phyloP scores from a whole-genome alignment of 208 protist genomes.

The Porcisia deanei region DNA sequence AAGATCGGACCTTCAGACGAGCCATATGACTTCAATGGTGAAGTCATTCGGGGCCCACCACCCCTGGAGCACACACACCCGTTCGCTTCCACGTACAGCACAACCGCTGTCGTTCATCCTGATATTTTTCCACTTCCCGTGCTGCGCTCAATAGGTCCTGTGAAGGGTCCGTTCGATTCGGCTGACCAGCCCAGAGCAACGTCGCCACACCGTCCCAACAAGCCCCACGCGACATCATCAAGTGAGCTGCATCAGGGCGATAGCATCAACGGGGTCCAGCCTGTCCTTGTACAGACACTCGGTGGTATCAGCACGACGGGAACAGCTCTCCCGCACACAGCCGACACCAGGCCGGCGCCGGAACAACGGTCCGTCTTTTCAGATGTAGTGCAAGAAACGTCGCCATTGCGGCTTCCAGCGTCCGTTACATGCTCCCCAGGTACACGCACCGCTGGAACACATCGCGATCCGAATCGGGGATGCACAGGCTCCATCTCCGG shows the following conservation, averaged over 20 bases:
- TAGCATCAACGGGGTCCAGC: background rate
- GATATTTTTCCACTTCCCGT: background rate
- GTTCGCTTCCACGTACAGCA: background rate
- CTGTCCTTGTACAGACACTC: background rate
- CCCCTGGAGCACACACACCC: background rate
- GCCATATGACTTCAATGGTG: background rate
- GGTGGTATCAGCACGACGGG: conserved; percentile 2
- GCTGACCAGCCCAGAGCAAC: background rate
- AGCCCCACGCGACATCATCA: background rate
- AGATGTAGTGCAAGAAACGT: background rate
- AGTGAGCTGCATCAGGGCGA: background rate
- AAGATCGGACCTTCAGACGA: background rate
- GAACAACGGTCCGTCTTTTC: background rate
- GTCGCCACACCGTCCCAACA: background rate
- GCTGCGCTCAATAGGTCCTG: background rate
- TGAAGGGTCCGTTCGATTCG: background rate
- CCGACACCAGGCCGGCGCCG: conserved; percentile 16
- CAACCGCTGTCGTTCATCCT: background rate
- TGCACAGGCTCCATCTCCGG: background rate
- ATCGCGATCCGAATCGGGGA: too few relatives aligned
- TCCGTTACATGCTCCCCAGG: background rate
- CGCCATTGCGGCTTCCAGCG: background rate
- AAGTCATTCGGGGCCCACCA: background rate
- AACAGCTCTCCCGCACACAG: conserved; percentile 10
- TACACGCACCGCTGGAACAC: background rate